Conservation (phyloP, 1,284 basidiomycete species). For the Puccinia horiana region DNA sequence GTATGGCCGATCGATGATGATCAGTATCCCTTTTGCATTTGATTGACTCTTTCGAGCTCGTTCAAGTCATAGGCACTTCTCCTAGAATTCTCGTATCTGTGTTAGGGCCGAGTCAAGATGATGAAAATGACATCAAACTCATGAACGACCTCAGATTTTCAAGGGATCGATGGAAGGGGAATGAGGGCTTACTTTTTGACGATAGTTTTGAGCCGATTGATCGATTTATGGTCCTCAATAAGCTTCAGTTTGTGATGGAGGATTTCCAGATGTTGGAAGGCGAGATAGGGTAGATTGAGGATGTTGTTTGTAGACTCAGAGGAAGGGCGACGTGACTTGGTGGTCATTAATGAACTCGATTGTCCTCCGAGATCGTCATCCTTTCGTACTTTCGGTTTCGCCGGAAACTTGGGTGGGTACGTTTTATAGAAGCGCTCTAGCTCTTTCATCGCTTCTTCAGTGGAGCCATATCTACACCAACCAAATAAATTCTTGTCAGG, state of each 20-base stretch:
- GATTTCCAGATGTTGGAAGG: conserved; percentile 45
- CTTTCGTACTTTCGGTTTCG: neutral
- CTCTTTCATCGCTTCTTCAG: conserved; percentile 40
- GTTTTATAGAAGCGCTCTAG: conserved; percentile 28
- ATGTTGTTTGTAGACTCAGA: neutral
- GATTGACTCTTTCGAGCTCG: conserved; percentile 23
- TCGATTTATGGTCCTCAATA: conserved; percentile 11
- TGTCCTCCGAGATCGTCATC: neutral
- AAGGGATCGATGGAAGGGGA: no score
- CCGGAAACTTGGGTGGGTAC: conserved; percentile 18
- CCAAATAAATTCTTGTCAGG: neutral
- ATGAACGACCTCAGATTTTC: no score
- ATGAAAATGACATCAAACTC: neutral
- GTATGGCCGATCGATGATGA: neutral
- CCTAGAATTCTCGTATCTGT: conserved; percentile 45
- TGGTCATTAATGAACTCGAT: neutral
- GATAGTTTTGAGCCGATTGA: conserved; percentile 17
- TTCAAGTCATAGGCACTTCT: conserved; percentile 22
- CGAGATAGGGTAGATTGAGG: conserved; percentile 27
- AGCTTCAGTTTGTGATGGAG: conserved; percentile 42
- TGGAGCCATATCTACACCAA: conserved; percentile 26
- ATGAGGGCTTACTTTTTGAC: conserved; percentile 38
- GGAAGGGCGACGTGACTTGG: neutral
- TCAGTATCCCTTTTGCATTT: conserved; percentile 25
- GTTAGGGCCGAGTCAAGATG: no score